A percentile compares a stretch with the other conserved stretches of the same genome.
phyloP scores from a whole-genome alignment of 495 filamentous ascomycete species.

The Podospora conica region DNA sequence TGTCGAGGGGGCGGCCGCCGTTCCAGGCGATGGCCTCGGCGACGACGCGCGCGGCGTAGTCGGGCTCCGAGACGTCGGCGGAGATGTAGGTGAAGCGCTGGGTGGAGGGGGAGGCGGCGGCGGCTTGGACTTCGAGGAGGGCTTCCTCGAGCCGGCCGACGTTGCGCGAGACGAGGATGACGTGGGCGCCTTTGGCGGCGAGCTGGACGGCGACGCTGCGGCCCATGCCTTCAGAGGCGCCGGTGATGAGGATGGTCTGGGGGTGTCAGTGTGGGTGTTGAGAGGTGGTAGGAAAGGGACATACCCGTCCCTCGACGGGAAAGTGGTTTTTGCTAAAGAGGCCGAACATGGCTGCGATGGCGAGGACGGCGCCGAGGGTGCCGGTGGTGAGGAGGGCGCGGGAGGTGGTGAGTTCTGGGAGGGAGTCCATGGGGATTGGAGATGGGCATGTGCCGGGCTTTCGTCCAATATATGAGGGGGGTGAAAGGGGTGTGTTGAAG shows the following conservation, averaged over 20 bases:
- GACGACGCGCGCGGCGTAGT: slow-evolving; percentile 62
- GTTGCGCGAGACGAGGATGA: slow-evolving; percentile 79
- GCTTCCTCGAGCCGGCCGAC: slow-evolving; percentile 66
- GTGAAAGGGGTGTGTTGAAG: background rate
- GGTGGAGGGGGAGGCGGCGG: slow-evolving; percentile 50
- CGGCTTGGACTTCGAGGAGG: slow-evolving; percentile 57
- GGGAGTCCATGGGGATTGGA: slow-evolving; percentile 13
- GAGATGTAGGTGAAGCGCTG: slow-evolving; percentile 81
- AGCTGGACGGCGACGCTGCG: slow-evolving; percentile 64
- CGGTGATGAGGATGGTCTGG: slow-evolving; percentile 81
- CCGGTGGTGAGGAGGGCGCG: slow-evolving; percentile 28
- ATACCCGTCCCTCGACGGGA: slow-evolving; percentile 71
- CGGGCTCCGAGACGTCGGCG: slow-evolving; percentile 68
- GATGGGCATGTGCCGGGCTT: background rate
- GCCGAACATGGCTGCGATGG: slow-evolving; percentile 59
- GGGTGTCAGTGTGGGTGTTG: slow-evolving; percentile 1
- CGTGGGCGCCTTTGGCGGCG: slow-evolving; percentile 74
- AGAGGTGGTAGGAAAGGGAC: slow-evolving; percentile 15
- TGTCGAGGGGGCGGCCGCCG: slow-evolving; percentile 61
- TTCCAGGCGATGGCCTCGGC: slow-evolving; percentile 81
- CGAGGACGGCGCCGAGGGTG: slow-evolving; percentile 19
- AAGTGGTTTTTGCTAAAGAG: slow-evolving; percentile 68
- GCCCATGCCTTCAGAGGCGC: slow-evolving; percentile 91
- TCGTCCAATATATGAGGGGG: background rate
- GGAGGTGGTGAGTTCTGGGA: slow-evolving; percentile 10